Evolutionary conservation across 2,329 filamentous ascomycete species (phyloP).

Genomic region (Diplodia sapinea): DNA sequence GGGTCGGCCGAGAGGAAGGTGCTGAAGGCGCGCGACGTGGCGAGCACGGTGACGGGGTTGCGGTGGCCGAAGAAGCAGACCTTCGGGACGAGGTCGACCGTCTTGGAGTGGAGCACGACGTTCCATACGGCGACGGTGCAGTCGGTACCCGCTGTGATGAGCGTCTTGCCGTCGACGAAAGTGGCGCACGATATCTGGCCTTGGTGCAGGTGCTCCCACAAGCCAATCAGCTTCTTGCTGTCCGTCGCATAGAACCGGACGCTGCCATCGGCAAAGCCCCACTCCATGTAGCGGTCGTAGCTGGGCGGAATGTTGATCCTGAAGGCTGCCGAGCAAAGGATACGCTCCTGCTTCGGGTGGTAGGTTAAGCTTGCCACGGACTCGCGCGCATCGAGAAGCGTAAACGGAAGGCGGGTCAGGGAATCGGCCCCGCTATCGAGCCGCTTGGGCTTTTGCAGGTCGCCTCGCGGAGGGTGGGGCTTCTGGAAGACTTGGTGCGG

Average conservation of each 20-base stretch:
- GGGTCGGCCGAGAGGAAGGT: slow-evolving; percentile 82
- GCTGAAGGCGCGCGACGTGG: slow-evolving; percentile 86
- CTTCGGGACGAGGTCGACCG: slow-evolving; percentile 76
- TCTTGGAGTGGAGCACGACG: slow-evolving; percentile 66
- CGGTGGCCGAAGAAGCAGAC: slow-evolving; percentile 91
- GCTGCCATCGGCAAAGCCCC: slow-evolving; percentile 93
- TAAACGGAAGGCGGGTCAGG: slow-evolving; percentile 77
- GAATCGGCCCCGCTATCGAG: slow-evolving; percentile 80
- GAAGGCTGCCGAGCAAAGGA: slow-evolving; percentile 84
- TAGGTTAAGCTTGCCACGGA: slow-evolving; percentile 80
- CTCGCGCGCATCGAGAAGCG: slow-evolving; percentile 77
- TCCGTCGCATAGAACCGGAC: slow-evolving; percentile 89
- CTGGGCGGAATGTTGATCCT: slow-evolving; percentile 83
- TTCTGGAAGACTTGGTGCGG: slow-evolving; percentile 91
- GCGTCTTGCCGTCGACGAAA: slow-evolving; percentile 86
- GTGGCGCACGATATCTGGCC: slow-evolving; percentile 83
- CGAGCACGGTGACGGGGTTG: slow-evolving; percentile 78
- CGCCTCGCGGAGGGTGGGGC: slow-evolving; percentile 77
- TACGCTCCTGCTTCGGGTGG: slow-evolving; percentile 77
- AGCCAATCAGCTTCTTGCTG: slow-evolving; percentile 78
- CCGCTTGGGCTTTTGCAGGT: slow-evolving; percentile 68
- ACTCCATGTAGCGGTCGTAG: slow-evolving; percentile 92
- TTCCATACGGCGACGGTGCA: slow-evolving; percentile 88
- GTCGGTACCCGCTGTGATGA: slow-evolving; percentile 91
- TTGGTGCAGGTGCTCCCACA: slow-evolving; percentile 93